phyloP scores from a whole-genome alignment of 2,329 filamentous ascomycete genomes.

The Monosporascus sp. region DNA sequence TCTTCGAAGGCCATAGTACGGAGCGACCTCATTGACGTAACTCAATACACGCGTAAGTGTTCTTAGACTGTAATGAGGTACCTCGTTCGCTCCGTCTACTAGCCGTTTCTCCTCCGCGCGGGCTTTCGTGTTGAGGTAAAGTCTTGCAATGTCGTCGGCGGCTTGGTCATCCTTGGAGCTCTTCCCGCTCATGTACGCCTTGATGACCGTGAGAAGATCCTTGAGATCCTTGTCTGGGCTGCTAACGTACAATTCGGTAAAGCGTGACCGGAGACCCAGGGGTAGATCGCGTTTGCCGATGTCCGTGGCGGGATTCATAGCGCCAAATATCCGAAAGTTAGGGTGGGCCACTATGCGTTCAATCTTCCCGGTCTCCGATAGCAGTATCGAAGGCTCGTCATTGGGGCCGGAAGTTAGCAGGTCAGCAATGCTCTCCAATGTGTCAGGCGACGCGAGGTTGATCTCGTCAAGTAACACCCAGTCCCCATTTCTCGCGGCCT shows the following conservation, averaged over 20 bases:
- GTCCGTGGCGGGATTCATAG: conserved; percentile 99
- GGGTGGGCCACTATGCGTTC: conserved; percentile 85
- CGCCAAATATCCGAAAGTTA: conserved; percentile 92
- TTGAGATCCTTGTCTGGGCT: conserved; percentile 84
- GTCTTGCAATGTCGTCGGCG: conserved; percentile 72
- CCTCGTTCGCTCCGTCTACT: conserved; percentile 92
- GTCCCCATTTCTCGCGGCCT: conserved; percentile 90
- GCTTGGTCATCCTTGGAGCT: conserved; percentile 68
- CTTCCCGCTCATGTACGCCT: conserved; percentile 74
- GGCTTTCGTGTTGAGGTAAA: conserved; percentile 84
- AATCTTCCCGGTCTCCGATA: conserved; percentile 91
- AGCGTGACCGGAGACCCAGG: conserved; percentile 80
- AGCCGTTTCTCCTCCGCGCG: conserved; percentile 76
- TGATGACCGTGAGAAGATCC: conserved; percentile 82
- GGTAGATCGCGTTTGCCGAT: conserved; percentile 93
- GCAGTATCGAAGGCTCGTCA: conserved; percentile 72
- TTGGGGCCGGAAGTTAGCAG: conserved; percentile 69
- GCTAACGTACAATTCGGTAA: conserved; percentile 92
- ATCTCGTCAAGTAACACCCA: conserved; percentile 98
- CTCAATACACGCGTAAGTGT: conserved; percentile 86
- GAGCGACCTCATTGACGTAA: conserved; percentile 80
- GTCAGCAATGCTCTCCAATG: conserved; percentile 87
- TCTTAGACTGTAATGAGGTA: conserved; percentile 93
- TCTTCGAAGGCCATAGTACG: conserved; percentile 77
- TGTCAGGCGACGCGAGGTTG: conserved; percentile 91